These are phyloP conservation scores for Fusarium cyanostomum DNA, from an alignment of 2,329 filamentous ascomycete genomes.

Conservation along the genomic window DNA sequence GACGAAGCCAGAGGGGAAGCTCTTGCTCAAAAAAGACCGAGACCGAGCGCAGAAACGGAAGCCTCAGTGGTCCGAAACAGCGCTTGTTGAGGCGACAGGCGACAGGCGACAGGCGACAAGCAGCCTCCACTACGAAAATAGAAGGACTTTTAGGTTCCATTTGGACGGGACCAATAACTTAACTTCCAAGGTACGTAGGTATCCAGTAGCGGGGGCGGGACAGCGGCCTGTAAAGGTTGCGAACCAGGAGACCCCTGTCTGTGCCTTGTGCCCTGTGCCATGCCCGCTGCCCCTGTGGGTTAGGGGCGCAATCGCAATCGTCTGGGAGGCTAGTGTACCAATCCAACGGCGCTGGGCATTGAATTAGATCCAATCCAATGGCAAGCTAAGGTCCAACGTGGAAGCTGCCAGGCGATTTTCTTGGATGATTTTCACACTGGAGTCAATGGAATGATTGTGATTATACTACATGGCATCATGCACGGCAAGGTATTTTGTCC, in stretches of 20 bases:
- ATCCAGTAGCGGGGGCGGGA: slow-evolving; percentile 45
- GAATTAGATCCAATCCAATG: slow-evolving; percentile 9
- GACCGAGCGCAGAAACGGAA: slow-evolving; percentile 14
- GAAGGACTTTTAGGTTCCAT: slow-evolving; percentile 31
- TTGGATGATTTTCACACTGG: slow-evolving; percentile 7
- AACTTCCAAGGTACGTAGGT: too few relatives aligned
- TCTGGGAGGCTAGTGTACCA: slow-evolving; percentile 1
- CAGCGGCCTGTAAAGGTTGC: slow-evolving; percentile 30
- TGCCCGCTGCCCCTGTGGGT: slow-evolving; percentile 9
- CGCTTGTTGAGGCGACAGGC: slow-evolving; percentile 28
- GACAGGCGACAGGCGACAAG: not conserved
- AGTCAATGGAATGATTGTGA: slow-evolving; percentile 10
- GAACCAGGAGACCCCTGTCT: slow-evolving; percentile 23
- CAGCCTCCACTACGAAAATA: slow-evolving; percentile 26
- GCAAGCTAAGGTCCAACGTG: slow-evolving; percentile 37
- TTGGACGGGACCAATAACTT: too few relatives aligned
- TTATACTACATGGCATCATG: slow-evolving; percentile 10
- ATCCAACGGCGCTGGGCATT: slow-evolving; percentile 14
- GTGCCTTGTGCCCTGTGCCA: slow-evolving; percentile 24
- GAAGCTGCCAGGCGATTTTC: slow-evolving; percentile 27
- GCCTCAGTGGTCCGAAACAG: slow-evolving; percentile 29
- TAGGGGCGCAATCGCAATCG: slow-evolving; percentile 3
- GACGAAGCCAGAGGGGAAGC: slow-evolving; percentile 22
- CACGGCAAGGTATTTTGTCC: not conserved
- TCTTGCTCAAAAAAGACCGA: slow-evolving; percentile 28